phyloP scores from a whole-genome alignment of 2,329 filamentous ascomycete species.

The Fusarium globosum region DNA sequence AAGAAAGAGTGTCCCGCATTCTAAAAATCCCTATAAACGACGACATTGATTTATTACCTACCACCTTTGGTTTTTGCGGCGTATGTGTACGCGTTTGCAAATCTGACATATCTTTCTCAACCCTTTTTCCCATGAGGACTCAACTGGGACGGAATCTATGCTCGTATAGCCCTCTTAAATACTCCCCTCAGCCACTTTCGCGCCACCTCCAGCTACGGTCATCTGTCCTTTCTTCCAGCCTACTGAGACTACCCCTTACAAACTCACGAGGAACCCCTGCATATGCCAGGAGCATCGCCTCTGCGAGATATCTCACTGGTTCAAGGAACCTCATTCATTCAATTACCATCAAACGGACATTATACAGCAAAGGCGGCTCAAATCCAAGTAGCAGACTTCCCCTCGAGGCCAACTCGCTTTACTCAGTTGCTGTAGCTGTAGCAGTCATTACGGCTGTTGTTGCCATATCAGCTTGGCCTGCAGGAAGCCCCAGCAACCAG shows the following conservation, averaged over 20 bases:
- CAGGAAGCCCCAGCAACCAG: not conserved
- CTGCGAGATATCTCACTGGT: conserved; percentile 6
- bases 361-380: conserved; percentile 1
- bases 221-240: conserved; percentile 25
- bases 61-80: conserved; percentile 12
- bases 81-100: conserved; percentile 33
- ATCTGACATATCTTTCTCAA: conserved; percentile 14
- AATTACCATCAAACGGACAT: conserved; percentile 2
- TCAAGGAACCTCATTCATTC: not conserved
- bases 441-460: conserved; percentile 25
- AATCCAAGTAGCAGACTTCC: not conserved
- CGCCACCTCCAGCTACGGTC: conserved; percentile 25
- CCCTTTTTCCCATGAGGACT: conserved; percentile 40
- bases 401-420: conserved; percentile 35
- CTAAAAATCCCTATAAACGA: conserved; percentile 36
- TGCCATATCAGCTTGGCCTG: conserved; percentile 32
- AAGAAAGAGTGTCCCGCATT: conserved; percentile 38
- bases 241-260: conserved; percentile 23
- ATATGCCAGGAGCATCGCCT: conserved; percentile 10
- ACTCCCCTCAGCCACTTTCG: conserved; percentile 7
- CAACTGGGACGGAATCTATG: conserved; percentile 32
- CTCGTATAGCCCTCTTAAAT: conserved; percentile 20
- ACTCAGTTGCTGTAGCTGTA: conserved; percentile 24
- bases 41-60: conserved; percentile 33
- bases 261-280: conserved; percentile 26